Evolutionary conservation across 176 grass and related monocot species (phyloP).

Genomic region (Cocos nucifera): DNA sequence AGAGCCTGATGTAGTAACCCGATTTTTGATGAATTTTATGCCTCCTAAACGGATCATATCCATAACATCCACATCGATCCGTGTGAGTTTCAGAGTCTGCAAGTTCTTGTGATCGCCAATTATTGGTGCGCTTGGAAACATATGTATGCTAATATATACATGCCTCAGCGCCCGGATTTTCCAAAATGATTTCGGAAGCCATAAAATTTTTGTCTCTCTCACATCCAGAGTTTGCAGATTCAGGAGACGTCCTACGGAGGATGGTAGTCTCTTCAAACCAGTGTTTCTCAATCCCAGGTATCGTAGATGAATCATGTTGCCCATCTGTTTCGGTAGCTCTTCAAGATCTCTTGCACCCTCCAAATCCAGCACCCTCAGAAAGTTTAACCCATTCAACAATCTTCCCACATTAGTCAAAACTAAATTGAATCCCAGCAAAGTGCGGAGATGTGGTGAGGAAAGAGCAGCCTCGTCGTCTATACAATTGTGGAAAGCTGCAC

Average conservation of each 20-base stretch:
- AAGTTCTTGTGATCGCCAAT: background rate
- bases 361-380: conserved; percentile 15
- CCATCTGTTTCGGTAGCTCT: background rate
- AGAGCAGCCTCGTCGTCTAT: too few relatives aligned
- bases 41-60: too few relatives aligned
- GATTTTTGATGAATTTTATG: too few relatives aligned
- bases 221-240: conserved; percentile 24
- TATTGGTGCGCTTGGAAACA: background rate
- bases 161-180: too few relatives aligned
- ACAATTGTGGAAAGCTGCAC: too few relatives aligned
- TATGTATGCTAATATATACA: background rate
- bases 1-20: too few relatives aligned
- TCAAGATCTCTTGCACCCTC: background rate
- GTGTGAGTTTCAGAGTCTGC: too few relatives aligned
- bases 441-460: too few relatives aligned
- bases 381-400: background rate
- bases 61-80: too few relatives aligned
- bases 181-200: too few relatives aligned
- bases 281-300: conserved; percentile 15
- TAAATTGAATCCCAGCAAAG: too few relatives aligned
- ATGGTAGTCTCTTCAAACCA: background rate
- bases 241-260: conserved; percentile 2
- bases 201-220: background rate
- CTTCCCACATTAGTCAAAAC: too few relatives aligned
- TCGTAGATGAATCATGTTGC: conserved; percentile 12